Evolutionary conservation across 257 asterid genomes (phyloP), one percentile per base, ranked within the genome.

Genomic region (Rauvolfia tetraphylla): DNA sequence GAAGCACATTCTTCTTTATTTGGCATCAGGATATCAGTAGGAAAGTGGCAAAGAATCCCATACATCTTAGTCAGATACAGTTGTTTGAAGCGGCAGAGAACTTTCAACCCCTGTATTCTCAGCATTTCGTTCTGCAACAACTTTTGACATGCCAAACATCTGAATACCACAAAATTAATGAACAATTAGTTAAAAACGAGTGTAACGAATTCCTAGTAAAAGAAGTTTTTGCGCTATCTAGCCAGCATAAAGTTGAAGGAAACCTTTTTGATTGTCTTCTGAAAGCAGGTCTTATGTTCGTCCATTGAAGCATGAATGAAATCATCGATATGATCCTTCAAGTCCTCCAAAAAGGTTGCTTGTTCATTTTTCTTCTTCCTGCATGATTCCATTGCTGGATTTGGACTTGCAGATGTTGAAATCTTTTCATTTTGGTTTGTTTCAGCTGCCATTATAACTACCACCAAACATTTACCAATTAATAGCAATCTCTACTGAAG

Each of bases 91-190:
- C 58, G 98, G 91, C 84, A 95, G 84, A 76, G 87, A 75, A 76
- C 92, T 90, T 84, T 90, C 98, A 75, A 92, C 95, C 79, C 86
- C 95, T 81, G 83, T 78, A 23, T 78, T 51, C 78, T 88, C 89
- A 0, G 92, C 80, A 79, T 75, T 86, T 88, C 92, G 87, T 81
- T 88, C 90, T n/a, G 95, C 92, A 80, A 92, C 98, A 61, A 80
- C 85, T 76, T 92, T 95, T 72, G 98, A 91, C 97, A 95, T 89
- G 82, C 97, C 81, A 79, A 92, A 95, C 98, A 95, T 92, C 98
- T 95, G 80, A 36, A 74, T 65, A 59, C 33, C 72, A 74, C 63
- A 20, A 73, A 70, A 75, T 0, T 66, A 73, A 69, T 0, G 1
- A 1, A 46, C 10, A 41, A 8, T 8, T 62, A 14, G 78, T 51